These are phyloP conservation scores for Naumovozyma dairenensis DNA, from an alignment of 805 yeast species.

Conservation along the genomic window DNA sequence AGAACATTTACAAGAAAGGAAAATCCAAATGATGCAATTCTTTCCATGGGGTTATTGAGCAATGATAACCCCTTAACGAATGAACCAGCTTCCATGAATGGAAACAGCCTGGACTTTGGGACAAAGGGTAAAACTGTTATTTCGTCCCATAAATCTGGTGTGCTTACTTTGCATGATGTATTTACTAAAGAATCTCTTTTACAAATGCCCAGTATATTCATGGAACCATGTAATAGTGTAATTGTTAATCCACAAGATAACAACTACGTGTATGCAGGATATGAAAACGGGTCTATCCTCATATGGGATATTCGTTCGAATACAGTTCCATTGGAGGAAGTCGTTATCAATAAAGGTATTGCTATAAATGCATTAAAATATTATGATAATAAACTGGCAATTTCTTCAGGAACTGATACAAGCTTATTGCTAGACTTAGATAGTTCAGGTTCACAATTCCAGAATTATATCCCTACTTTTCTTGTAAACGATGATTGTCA, in stretches of 20 bases:
- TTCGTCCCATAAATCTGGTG: constrained; percentile 36
- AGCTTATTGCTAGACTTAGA: constrained; percentile 6
- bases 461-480: constrained; percentile 6
- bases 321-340: constrained; percentile 7
- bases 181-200: constrained; percentile 16
- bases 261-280: constrained; percentile 27
- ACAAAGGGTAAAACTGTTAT: constrained; percentile 35
- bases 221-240: constrained; percentile 18
- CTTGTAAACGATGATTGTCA: constrained; percentile 15
- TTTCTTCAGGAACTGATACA: constrained; percentile 33
- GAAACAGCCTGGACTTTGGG: constrained; percentile 36
- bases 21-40: constrained; percentile 30
- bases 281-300: constrained; percentile 29
- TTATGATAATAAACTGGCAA: constrained; percentile 2
- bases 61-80: background rate
- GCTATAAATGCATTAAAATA: constrained; percentile 16
- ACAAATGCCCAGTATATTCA: constrained; percentile 22
- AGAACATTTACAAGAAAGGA: constrained; percentile 32
- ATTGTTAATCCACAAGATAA: constrained; percentile 1
- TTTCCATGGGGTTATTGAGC: constrained; percentile 12
- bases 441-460: background rate
- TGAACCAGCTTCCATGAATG: background rate
- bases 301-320: constrained; percentile 34
- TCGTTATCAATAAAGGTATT: constrained; percentile 11
- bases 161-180: constrained; percentile 34